Conservation (phyloP, 2,329 filamentous ascomycete genomes). For the Xylaria arbuscula region DNA sequence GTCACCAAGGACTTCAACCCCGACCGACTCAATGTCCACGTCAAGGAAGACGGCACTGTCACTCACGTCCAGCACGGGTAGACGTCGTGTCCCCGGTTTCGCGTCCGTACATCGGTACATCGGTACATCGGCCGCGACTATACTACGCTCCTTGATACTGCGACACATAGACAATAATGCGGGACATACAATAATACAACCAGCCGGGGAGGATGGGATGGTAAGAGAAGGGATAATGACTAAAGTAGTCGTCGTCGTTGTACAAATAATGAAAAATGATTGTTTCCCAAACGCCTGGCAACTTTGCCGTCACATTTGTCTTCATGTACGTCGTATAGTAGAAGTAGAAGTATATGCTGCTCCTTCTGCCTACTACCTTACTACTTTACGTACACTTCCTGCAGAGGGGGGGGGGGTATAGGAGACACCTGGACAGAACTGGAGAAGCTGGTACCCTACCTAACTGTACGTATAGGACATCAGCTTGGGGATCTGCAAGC, state of each 20-base stretch:
- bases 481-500: background rate
- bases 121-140: background rate
- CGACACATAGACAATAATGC: background rate
- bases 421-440: background rate
- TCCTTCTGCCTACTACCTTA: background rate
- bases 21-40: conserved; percentile 68
- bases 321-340: background rate
- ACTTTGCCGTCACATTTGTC: background rate
- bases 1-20: conserved; percentile 68
- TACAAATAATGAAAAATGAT: conserved; percentile 32
- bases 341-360: background rate
- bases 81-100: conserved; percentile 30
- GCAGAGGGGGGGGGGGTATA: no score
- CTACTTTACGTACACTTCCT: background rate
- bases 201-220: background rate
- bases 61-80: conserved; percentile 68
- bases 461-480: no score
- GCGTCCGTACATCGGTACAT: background rate
- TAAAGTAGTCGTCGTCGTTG: conserved; percentile 6
- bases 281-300: conserved; percentile 3
- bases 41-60: conserved; percentile 70
- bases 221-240: conserved; percentile 5
- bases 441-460: no score
- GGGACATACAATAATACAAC: background rate
- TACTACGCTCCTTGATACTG: background rate